Evolutionary conservation across 169 alveolate genomes (phyloP).

Genomic region (Cryptosporidium parvum): DNA sequence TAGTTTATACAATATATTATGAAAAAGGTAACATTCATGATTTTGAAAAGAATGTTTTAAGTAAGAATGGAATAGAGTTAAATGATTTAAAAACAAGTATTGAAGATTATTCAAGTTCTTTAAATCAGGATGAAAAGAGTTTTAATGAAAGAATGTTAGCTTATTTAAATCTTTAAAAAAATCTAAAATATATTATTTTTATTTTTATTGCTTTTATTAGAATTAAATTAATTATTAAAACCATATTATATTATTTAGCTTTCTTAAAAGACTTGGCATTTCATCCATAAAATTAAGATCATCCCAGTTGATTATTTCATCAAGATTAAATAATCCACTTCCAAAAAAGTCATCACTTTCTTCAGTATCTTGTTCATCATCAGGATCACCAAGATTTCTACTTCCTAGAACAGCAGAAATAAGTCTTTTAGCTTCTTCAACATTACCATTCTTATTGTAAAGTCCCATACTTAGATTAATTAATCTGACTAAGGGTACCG

Average conservation of each 20-base stretch:
- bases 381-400: constrained; percentile 22
- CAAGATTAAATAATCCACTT: constrained; percentile 43
- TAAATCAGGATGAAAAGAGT: constrained; percentile 8
- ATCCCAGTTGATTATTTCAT: constrained; percentile 60
- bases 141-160: neutral
- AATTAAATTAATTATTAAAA: constrained; percentile 12
- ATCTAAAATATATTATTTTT: neutral
- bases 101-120: constrained; percentile 35
- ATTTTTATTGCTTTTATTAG: neutral
- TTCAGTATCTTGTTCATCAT: neutral
- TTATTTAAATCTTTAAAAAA: constrained; percentile 16
- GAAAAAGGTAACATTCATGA: neutral
- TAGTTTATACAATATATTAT: constrained; percentile 10
- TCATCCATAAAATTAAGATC: constrained; percentile 51
- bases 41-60: neutral
- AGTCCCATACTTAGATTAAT: constrained; percentile 66
- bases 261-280: constrained; percentile 40
- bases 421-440: constrained; percentile 24
- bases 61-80: constrained; percentile 1
- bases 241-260: constrained; percentile 51
- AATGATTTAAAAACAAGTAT: constrained; percentile 26
- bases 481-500: constrained; percentile 52
- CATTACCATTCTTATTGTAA: constrained; percentile 49
- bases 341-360: constrained; percentile 14
- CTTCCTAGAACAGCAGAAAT: constrained; percentile 39